A percentile compares a stretch with the other conserved stretches of the same genome.
Conservation (phyloP, 768 basidiomycete species). For the Lactarius sanguifluus region DNA sequence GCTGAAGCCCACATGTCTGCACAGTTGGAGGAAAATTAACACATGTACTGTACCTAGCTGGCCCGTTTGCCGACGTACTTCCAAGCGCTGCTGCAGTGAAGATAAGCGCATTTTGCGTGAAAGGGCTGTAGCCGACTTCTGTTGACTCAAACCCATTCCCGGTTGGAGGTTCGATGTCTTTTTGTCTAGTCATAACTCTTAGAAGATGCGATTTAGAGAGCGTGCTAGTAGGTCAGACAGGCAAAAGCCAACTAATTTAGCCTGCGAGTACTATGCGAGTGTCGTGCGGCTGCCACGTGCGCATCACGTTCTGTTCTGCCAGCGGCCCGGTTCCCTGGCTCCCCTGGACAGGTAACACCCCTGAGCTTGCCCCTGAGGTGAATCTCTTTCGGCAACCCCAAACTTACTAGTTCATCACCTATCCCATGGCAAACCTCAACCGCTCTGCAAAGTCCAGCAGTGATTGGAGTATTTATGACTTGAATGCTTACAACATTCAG, state of each 20-base stretch:
- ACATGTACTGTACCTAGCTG: not conserved
- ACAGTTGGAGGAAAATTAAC: not conserved
- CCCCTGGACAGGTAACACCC: too few relatives aligned
- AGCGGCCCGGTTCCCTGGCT: not conserved
- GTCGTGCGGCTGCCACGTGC: not conserved
- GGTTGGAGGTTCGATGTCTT: not conserved
- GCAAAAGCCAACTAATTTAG: not conserved
- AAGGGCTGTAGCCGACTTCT: slow-evolving; percentile 2
- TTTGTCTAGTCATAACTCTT: not conserved
- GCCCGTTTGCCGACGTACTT: slow-evolving; percentile 11
- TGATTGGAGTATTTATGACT: slow-evolving; percentile 10
- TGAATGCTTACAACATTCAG: slow-evolving; percentile 8
- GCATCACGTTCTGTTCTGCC: not conserved
- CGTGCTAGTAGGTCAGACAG: not conserved
- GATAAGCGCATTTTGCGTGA: slow-evolving; percentile 21
- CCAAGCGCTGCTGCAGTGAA: slow-evolving; percentile 19
- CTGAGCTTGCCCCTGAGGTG: too few relatives aligned
- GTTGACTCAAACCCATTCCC: not conserved
- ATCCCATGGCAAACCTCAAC: slow-evolving; percentile 12
- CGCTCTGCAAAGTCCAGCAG: not conserved
- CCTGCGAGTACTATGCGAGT: too few relatives aligned
- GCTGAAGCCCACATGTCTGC: slow-evolving; percentile 40
- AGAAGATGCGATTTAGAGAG: not conserved
- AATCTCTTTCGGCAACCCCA: too few relatives aligned
- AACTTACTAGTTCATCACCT: too few relatives aligned